A percentile compares a stretch with the other conserved stretches of the same genome.
phyloP scores from a whole-genome alignment of 805 yeast species.

The Candida sonorensis region DNA sequence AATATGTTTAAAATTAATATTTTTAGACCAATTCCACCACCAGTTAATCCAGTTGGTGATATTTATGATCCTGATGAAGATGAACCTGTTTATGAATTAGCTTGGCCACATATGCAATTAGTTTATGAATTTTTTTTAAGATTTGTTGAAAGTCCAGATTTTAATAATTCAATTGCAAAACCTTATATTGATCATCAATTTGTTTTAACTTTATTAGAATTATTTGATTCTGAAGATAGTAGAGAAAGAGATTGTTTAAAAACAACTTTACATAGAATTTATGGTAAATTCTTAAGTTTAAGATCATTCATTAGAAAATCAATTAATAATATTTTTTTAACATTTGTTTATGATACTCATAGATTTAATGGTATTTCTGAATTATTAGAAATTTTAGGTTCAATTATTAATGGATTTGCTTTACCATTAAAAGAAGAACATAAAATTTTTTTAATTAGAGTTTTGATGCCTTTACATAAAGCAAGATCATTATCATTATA shows the following conservation, averaged over 20 bases:
- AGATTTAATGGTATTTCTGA: constrained; percentile 95
- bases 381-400: constrained; percentile 87
- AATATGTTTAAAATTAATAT: constrained; percentile 84
- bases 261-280: constrained; percentile 91
- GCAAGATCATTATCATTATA: constrained; percentile 81
- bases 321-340: constrained; percentile 86
- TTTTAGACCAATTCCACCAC: constrained; percentile 96
- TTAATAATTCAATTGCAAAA: constrained; percentile 87
- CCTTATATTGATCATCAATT: constrained; percentile 91
- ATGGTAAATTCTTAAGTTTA: constrained; percentile 87
- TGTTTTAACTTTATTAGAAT: constrained; percentile 70
- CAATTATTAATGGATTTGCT: constrained; percentile 96
- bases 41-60: constrained; percentile 95
- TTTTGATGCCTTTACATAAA: constrained; percentile 87
- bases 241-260: constrained; percentile 92
- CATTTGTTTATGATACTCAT: constrained; percentile 91
- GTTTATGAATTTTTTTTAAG: constrained; percentile 91
- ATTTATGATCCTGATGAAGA: constrained; percentile 97
- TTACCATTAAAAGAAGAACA: constrained; percentile 96
- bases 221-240: constrained; percentile 95
- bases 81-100: constrained; percentile 92
- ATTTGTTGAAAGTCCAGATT: constrained; percentile 91
- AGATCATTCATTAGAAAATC: constrained; percentile 89
- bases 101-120: constrained; percentile 99
- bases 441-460: constrained; percentile 79